Evolutionary conservation across 2,329 filamentous ascomycete species (phyloP).

Genomic region (Aspergillus aculeatinus): DNA sequence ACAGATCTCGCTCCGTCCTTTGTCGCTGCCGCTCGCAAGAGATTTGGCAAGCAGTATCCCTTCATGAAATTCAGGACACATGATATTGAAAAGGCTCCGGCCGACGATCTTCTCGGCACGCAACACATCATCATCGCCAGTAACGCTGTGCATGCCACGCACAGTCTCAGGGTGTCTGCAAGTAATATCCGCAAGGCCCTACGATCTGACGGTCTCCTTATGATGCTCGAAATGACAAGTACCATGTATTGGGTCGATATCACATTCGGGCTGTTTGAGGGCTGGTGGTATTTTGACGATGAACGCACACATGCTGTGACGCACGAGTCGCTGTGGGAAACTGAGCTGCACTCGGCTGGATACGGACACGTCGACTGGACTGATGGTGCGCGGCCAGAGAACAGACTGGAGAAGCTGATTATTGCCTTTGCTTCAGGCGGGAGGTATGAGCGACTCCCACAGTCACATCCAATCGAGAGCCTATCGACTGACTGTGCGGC

Average conservation of each 20-base stretch:
- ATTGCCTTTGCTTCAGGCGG: too few species aligned
- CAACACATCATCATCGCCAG: slow-evolving; percentile 38
- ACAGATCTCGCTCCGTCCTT: slow-evolving; percentile 40
- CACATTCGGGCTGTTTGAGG: slow-evolving; percentile 37
- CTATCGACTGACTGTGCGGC: too few species aligned
- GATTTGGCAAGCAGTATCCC: slow-evolving; percentile 27
- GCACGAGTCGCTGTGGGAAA: slow-evolving; percentile 20
- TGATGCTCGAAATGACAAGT: slow-evolving; percentile 35
- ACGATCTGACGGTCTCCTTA: slow-evolving; percentile 30
- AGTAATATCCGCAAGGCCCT: slow-evolving; percentile 27
- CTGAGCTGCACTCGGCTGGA: too few species aligned
- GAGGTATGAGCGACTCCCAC: too few species aligned
- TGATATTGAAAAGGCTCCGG: slow-evolving; percentile 32
- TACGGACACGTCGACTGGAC: too few species aligned
- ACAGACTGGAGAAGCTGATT: too few species aligned
- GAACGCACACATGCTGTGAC: slow-evolving; percentile 34
- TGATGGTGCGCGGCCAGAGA: too few species aligned
- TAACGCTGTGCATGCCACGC: slow-evolving; percentile 40
- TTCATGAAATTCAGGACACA: slow-evolving; percentile 26
- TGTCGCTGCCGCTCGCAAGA: slow-evolving; percentile 33
- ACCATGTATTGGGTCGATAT: slow-evolving; percentile 32
- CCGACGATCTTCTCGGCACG: slow-evolving; percentile 16
- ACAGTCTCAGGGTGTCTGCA: slow-evolving; percentile 26
- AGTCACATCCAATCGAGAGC: too few species aligned
- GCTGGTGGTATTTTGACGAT: slow-evolving; percentile 43